Evolutionary conservation across 1,139 yeast species (phyloP).

Genomic region (Candida freyschussii): DNA sequence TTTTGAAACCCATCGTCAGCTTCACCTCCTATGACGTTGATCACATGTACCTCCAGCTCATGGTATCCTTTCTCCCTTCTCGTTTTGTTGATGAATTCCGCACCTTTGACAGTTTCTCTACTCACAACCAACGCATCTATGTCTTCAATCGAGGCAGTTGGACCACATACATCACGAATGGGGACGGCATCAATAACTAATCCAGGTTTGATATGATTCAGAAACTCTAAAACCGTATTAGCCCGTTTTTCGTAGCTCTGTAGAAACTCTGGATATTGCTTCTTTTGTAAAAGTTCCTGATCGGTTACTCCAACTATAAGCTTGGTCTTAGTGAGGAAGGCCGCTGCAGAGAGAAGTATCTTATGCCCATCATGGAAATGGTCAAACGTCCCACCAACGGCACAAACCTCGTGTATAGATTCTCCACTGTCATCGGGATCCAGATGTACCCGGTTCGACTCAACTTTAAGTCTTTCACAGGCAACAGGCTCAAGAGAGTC

Average conservation of each 20-base stretch:
- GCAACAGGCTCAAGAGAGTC: slow-evolving; percentile 7
- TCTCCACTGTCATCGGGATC: slow-evolving; percentile 19
- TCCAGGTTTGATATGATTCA: slow-evolving; percentile 42
- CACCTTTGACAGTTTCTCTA: slow-evolving; percentile 76
- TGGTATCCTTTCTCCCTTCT: slow-evolving; percentile 55
- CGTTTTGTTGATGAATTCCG: slow-evolving; percentile 58
- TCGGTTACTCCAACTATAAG: slow-evolving; percentile 86
- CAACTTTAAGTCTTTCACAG: slow-evolving; percentile 11
- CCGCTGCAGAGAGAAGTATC: slow-evolving; percentile 69
- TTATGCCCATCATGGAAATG: slow-evolving; percentile 96
- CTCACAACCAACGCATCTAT: slow-evolving; percentile 81
- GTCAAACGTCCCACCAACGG: slow-evolving; percentile 96
- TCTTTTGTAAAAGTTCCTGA: slow-evolving; percentile 64
- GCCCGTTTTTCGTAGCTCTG: slow-evolving; percentile 55
- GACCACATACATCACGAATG: slow-evolving; percentile 88
- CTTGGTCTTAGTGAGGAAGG: slow-evolving; percentile 48
- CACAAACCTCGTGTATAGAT: slow-evolving; percentile 36
- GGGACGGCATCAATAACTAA: slow-evolving; percentile 45
- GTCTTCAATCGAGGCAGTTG: slow-evolving; percentile 73
- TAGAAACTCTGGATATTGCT: slow-evolving; percentile 63
- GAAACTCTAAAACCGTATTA: slow-evolving; percentile 41
- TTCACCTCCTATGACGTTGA: slow-evolving; percentile 65
- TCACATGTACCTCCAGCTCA: slow-evolving; percentile 50
- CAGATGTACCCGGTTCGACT: slow-evolving; percentile 2
- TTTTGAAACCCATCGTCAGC: slow-evolving; percentile 58